A percentile compares a stretch with the other conserved stretches of the same genome.
Evolutionary conservation across 129 eudicot species (phyloP).

Genomic region (Escallonia rubra): DNA sequence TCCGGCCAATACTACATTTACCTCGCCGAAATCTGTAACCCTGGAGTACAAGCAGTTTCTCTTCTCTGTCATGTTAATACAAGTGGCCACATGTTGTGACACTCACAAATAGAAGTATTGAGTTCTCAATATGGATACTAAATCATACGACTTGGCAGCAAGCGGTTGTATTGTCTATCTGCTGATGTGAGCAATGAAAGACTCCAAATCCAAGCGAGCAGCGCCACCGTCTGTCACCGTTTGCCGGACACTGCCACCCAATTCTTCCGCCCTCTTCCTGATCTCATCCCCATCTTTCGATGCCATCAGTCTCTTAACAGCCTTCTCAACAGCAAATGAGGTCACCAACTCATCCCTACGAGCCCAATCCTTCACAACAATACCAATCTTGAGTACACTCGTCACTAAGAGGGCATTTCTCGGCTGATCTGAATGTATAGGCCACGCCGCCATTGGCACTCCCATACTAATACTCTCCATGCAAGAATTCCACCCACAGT

Average conservation of each 20-base stretch:
- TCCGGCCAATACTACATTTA: no score
- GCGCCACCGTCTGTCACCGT: not conserved
- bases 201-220: slow-evolving; percentile 9
- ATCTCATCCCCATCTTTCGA: slow-evolving; percentile 8
- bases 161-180: not conserved
- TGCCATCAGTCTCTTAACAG: slow-evolving; percentile 18
- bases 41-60: no score
- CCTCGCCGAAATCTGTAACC: no score
- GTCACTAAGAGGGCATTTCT: slow-evolving; percentile 32
- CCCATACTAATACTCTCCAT: slow-evolving; percentile 8
- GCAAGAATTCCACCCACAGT: slow-evolving; percentile 71
- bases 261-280: not conserved
- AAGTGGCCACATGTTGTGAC: no score
- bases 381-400: slow-evolving; percentile 24
- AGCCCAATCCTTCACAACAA: slow-evolving; percentile 30
- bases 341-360: slow-evolving; percentile 11
- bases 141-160: no score
- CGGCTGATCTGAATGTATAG: slow-evolving; percentile 62
- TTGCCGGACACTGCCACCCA: not conserved
- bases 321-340: slow-evolving; percentile 3
- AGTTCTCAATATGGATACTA: no score
- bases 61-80: no score
- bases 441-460: slow-evolving; percentile 56
- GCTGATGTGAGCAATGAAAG: slow-evolving; percentile 5
- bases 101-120: no score